Evolutionary conservation across 1,139 yeast species (phyloP), one percentile per base, ranked within the genome.

Genomic region (Lodderomyces parapsilosis): DNA sequence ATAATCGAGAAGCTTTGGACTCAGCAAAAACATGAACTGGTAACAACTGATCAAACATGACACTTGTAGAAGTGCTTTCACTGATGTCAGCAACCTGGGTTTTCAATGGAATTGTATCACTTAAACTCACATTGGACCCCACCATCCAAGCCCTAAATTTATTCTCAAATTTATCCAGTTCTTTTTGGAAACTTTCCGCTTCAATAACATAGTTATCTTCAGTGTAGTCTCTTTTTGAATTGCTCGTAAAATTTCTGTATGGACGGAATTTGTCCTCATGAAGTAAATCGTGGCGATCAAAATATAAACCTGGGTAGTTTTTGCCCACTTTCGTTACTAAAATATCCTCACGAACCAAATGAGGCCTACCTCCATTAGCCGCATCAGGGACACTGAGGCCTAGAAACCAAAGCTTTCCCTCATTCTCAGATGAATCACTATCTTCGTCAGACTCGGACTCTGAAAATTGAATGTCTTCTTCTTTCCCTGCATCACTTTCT

Each of bases 321-420:
- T 30, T 36, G 19, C 39, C 39, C 2, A 39, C 40, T 40, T 35
- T 43, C 2, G 45, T 36, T 10, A 39, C 45, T 11, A 45, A 37
- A 11, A 24, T 19, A 6, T 19, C 14, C 28, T 28, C 24, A 20
- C 43, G 38, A 30, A 39, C 9, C 13, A 39, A 31, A 7, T 38
- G 41, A 11, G 30, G 20, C 13, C 15, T 38, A 13, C 14, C 19
- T 9, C 36, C 42, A 9, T 38, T 38, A 1, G 15, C 10, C 9
- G 14, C 18, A 6, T 28, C 39, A 6, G 24, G 25, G 10, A 36
- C 17, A 22, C 28, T 35, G 11, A 39, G 27, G 13, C 41, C 37
- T 22, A 46, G 43, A 38, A 46, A 46, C 49, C 49, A 46, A 10
- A 43, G 44, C 15, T 39, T 41, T 13, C 30, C 35, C 8, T 33